A percentile compares a stretch with the other conserved stretches of the same genome.
Conservation (phyloP, 257 asterid species). For the Phtheirospermum japonicum region DNA sequence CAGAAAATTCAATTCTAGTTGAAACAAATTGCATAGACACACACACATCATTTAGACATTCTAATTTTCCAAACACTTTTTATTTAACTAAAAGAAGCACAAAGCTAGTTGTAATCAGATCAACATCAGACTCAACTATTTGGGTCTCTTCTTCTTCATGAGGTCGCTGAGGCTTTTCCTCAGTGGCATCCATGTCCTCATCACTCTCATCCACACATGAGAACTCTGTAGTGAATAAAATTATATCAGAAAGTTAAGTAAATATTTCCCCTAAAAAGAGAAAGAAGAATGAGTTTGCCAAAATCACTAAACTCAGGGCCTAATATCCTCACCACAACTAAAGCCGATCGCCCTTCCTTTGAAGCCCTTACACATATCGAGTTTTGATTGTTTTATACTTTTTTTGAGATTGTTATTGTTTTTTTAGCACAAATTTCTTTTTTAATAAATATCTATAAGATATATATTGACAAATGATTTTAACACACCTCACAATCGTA, state of each 20-base stretch:
- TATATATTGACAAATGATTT: no score
- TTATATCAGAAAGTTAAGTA: no score
- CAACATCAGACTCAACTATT: conserved; percentile 83
- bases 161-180: conserved; percentile 38
- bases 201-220: conserved; percentile 58
- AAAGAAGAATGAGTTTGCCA: not conserved
- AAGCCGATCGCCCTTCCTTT: no score
- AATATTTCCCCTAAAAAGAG: no score
- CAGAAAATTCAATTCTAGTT: not conserved
- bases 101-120: conserved; percentile 22
- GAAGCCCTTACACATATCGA: no score
- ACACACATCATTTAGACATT: conserved; percentile 49
- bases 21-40: not conserved
- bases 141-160: conserved; percentile 83
- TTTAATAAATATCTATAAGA: no score
- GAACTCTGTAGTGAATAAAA: conserved; percentile 51
- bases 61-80: not conserved
- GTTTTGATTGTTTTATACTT: no score
- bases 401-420: no score
- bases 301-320: no score
- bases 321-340: no score
- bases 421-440: no score
- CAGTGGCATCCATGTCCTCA: conserved; percentile 61
- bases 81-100: conserved; percentile 4
- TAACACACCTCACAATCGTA: no score